A percentile compares a stretch with the other conserved stretches of the same genome.
These are phyloP conservation scores for Silene latifolia DNA, from an alignment of 148 eudicot genomes.

Conservation along the genomic window DNA sequence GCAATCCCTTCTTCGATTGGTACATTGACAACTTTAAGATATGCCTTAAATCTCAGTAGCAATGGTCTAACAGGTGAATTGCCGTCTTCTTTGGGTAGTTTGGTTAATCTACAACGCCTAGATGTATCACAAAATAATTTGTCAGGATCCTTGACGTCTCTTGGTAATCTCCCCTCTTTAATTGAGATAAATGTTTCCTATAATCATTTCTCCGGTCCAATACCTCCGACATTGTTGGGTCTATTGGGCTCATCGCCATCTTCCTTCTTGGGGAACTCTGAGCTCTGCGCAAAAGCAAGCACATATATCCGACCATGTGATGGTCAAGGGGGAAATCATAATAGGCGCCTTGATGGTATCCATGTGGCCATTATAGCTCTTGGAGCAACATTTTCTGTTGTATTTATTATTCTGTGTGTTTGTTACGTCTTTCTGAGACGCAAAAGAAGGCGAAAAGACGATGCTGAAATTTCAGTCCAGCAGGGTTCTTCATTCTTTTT, in stretches of 20 bases:
- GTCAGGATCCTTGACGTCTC: constrained; percentile 46
- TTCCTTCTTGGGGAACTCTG: constrained; percentile 54
- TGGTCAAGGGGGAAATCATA: constrained; percentile 14
- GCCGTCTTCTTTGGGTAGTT: constrained; percentile 35
- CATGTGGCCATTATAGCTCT: constrained; percentile 42
- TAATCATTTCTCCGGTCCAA: constrained; percentile 54
- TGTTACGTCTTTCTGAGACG: constrained; percentile 24
- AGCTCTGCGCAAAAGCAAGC: constrained; percentile 37
- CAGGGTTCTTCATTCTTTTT: constrained; percentile 56
- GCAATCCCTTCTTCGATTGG: constrained; percentile 51
- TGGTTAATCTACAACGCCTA: constrained; percentile 43
- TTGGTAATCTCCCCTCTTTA: constrained; percentile 40
- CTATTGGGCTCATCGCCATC: constrained; percentile 42
- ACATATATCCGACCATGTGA: constrained; percentile 42
- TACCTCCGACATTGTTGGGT: constrained; percentile 42
- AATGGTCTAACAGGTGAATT: constrained; percentile 53
- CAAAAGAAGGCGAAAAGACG: constrained; percentile 28
- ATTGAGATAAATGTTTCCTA: constrained; percentile 46
- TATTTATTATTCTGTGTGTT: constrained; percentile 30
- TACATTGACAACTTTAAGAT: constrained; percentile 31
- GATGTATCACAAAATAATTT: constrained; percentile 64
- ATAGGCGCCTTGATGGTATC: constrained; percentile 26
- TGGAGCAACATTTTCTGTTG: constrained; percentile 35
- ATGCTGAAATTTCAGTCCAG: constrained; percentile 37
- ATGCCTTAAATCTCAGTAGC: constrained; percentile 52